phyloP scores from a whole-genome alignment of 257 asterid genomes.

The Solanum arcanum region DNA sequence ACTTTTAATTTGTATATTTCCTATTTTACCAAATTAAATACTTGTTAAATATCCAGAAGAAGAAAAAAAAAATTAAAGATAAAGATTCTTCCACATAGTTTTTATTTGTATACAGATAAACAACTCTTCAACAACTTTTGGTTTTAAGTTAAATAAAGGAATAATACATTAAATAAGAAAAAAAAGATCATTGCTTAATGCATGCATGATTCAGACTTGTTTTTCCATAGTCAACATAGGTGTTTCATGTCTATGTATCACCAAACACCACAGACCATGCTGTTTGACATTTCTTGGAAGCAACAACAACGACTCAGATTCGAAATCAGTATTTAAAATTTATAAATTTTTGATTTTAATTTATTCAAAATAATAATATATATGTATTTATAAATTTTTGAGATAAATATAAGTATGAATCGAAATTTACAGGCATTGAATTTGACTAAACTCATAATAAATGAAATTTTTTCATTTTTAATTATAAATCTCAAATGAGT shows the following conservation, averaged over 20 bases:
- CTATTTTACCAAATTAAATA: background rate
- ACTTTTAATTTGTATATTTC: background rate
- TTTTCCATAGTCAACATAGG: constrained; percentile 22
- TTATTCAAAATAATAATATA: background rate
- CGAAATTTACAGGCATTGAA: background rate
- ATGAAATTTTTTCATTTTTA: background rate
- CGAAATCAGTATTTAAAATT: background rate
- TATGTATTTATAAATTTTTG: background rate
- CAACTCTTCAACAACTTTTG: background rate
- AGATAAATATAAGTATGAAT: background rate
- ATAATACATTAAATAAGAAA: background rate
- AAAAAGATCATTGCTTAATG: background rate
- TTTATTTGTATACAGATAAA: background rate
- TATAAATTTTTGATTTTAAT: background rate
- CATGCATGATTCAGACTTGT: constrained; percentile 9
- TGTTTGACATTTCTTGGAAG: constrained; percentile 15
- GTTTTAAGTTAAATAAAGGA: background rate
- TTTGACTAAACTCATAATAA: background rate
- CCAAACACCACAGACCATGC: constrained; percentile 20
- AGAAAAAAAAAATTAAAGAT: background rate
- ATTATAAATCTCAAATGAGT: background rate
- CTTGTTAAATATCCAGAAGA: background rate
- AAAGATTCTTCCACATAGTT: constrained; percentile 4
- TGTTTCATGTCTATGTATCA: background rate
- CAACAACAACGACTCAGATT: background rate